These are phyloP conservation scores for Verticillium tricorpus DNA, from an alignment of 2,329 filamentous ascomycete species.

Conservation along the genomic window DNA sequence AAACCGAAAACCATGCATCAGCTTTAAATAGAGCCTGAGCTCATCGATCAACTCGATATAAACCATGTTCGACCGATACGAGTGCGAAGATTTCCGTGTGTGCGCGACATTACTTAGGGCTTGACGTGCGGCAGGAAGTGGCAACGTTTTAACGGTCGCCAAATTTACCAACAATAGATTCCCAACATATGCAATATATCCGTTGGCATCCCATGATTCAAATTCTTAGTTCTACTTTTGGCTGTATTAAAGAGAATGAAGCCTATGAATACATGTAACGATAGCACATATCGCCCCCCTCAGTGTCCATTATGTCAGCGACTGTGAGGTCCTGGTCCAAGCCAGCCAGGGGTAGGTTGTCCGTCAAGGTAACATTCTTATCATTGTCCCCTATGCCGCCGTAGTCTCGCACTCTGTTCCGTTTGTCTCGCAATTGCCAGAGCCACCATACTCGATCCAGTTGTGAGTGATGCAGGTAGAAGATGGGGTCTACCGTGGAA, in stretches of 20 bases:
- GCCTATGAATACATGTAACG: slow-evolving; percentile 10
- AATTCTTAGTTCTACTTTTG: no score
- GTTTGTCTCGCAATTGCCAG: slow-evolving; percentile 12
- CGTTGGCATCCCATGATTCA: no score
- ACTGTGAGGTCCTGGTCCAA: slow-evolving; percentile 9
- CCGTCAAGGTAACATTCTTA: slow-evolving; percentile 8
- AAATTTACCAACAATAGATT: no score
- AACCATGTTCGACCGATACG: no score
- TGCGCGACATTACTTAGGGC: no score
- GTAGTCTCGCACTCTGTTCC: slow-evolving; percentile 7
- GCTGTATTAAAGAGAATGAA: background rate
- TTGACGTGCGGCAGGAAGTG: no score
- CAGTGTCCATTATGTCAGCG: slow-evolving; percentile 13
- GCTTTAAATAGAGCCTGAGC: no score
- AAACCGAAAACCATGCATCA: no score
- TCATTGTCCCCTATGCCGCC: slow-evolving; percentile 7
- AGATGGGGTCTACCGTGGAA: slow-evolving; percentile 10
- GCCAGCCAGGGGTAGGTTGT: slow-evolving; percentile 10
- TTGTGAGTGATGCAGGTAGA: slow-evolving; percentile 14
- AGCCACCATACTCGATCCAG: slow-evolving; percentile 14
- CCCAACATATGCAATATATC: no score
- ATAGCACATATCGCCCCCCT: slow-evolving; percentile 11
- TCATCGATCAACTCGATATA: no score
- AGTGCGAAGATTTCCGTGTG: no score
- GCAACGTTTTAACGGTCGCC: no score